Base-by-base conservation (phyloP, 345 rosid species). In the Euphorbia lathyris region DNA sequence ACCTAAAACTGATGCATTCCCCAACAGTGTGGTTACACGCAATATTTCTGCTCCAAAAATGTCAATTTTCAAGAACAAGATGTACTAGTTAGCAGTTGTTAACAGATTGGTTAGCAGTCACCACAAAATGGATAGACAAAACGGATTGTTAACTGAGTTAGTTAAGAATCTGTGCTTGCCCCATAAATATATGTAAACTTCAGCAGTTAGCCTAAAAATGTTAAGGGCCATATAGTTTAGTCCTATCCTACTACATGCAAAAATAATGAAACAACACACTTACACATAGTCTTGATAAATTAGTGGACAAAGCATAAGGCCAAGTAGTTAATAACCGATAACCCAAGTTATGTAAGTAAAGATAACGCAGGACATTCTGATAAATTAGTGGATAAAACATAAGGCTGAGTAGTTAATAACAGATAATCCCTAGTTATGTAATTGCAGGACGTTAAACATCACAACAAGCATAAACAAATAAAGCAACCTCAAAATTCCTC, bases 11-110 rank as follows among this genome's bases (percentile, higher is more conserved):
- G 97, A 88, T 20, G 99, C 99, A 90, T 92, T 92, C 97, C 85
- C 97, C 97, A 95, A 90, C 82, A 90, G 89, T 70, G 97, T 84
- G 70, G 97, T 94, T 87, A 94, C 97, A 90, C 94, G 96, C 94
- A 87, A 81, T 76, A 93, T 93, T 86, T 93, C 96, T 91, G 98
- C 87, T 93, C 80, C 94, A 91, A 91, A 87, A 87, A 91, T 86
- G 91, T 93, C 92, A 89, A 83, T 91, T 91, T 88, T 80, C 96
- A 89, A 89, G 92, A 89, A 86, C 79, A 93, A 93, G 86, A 89
- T 87, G 96, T 87, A 88, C 84, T 88, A 59, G 97, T 93, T 83
- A 93, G 98, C 86, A 87, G 83, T 83, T 68, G 91, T 84, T 83
- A 84, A 81, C 71, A 83, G 79, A 82, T 83, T 66, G 72, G 96